These are phyloP conservation scores for Biscogniauxia sp. DNA, from an alignment of 2,329 filamentous ascomycete species.

Conservation along the genomic window DNA sequence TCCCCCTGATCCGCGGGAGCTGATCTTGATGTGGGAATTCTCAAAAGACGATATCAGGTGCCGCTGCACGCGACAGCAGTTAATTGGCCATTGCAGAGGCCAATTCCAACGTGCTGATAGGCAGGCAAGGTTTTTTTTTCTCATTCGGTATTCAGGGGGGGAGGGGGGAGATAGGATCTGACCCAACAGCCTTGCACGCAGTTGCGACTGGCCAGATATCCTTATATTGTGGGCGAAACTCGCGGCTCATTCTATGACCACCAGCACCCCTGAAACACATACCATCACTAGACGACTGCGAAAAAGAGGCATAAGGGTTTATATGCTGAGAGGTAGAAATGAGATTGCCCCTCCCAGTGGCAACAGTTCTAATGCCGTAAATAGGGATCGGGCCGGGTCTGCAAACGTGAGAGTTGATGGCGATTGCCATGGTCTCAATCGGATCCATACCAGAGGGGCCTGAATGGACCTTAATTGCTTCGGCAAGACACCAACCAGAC, in stretches of 20 bases:
- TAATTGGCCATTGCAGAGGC: background rate
- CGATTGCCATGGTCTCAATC: background rate
- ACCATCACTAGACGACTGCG: background rate
- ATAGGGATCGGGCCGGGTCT: background rate
- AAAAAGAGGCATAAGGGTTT: background rate
- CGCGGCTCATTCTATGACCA: background rate
- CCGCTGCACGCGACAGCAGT: background rate
- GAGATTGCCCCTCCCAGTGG: background rate
- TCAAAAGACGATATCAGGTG: background rate
- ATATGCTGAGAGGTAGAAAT: background rate
- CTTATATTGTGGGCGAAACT: background rate
- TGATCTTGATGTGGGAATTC: background rate
- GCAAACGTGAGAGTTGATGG: background rate
- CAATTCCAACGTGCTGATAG: background rate
- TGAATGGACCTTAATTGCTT: slow-evolving; percentile 16
- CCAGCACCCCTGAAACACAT: background rate
- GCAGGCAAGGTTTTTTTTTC: background rate
- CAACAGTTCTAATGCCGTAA: background rate
- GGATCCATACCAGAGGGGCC: background rate
- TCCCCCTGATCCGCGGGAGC: background rate
- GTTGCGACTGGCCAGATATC: background rate
- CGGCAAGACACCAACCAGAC: slow-evolving; percentile 18
- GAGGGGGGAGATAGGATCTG: background rate
- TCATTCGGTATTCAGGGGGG: background rate
- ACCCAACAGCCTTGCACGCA: background rate